phyloP scores from a whole-genome alignment of 768 basidiomycete genomes.

The Cubamyces sp. region DNA sequence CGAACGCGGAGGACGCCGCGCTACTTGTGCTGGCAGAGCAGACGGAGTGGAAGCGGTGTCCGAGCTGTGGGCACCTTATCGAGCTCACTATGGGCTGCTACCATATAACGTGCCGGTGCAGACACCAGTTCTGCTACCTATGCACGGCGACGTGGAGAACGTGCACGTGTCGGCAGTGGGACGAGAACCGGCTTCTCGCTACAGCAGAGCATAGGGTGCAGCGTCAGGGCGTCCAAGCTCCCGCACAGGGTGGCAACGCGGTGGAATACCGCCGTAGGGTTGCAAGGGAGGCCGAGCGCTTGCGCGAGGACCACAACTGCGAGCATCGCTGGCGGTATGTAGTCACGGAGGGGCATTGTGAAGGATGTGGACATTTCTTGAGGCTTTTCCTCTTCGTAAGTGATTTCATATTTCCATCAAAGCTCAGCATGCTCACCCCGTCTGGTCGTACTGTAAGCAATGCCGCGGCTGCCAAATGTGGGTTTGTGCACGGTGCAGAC shows the following conservation, averaged over 20 bases:
- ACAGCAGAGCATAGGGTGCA: conserved; percentile 53
- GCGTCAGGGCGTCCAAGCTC: conserved; percentile 25
- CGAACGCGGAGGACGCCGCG: conserved; percentile 42
- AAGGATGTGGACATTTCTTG: conserved; percentile 47
- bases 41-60: conserved; percentile 46
- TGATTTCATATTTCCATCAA: conserved; percentile 1
- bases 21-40: conserved; percentile 48
- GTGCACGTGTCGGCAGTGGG: conserved; percentile 67
- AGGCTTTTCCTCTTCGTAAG: conserved; percentile 54
- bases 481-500: conserved; percentile 42
- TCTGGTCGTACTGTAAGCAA: conserved; percentile 27
- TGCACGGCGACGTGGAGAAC: conserved; percentile 67
- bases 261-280: conserved; percentile 29
- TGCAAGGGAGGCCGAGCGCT: conserved; percentile 38
- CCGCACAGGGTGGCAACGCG: neutral
- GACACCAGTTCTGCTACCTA: conserved; percentile 51
- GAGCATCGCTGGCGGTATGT: conserved; percentile 49
- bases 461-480: conserved; percentile 40
- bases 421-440: neutral
- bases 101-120: conserved; percentile 47
- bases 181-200: conserved; percentile 49
- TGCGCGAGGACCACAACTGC: conserved; percentile 62
- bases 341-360: conserved; percentile 48
- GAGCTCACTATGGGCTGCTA: conserved; percentile 41
- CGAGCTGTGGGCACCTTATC: conserved; percentile 38